These are phyloP conservation scores for Brettanomyces anomalus DNA, from an alignment of 805 yeast species.

Conservation along the genomic window DNA sequence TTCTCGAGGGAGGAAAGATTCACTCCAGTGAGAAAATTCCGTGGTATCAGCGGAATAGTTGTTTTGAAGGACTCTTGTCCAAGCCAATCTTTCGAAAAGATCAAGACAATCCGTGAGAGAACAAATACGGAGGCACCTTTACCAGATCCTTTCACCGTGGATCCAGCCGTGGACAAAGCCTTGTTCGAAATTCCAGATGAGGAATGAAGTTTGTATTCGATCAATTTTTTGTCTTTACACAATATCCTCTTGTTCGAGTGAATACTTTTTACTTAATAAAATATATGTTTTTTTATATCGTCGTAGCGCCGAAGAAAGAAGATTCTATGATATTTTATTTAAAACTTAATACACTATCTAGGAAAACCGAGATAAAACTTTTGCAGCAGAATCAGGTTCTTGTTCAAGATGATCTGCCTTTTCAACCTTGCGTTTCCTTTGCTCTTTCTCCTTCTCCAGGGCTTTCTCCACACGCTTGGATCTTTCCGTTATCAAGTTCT, in stretches of 20 bases:
- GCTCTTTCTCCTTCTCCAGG: slow-evolving; percentile 62
- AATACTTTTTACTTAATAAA: neutral
- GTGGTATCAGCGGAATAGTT: slow-evolving; percentile 60
- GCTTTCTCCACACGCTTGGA: slow-evolving; percentile 68
- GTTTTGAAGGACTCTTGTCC: slow-evolving; percentile 60
- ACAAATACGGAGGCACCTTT: slow-evolving; percentile 66
- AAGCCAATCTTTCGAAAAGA: slow-evolving; percentile 49
- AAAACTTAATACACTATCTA: slow-evolving; percentile 11
- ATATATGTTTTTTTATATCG: neutral
- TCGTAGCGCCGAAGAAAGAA: too few relatives aligned
- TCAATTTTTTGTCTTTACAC: too few relatives aligned
- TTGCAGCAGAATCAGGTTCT: slow-evolving; percentile 43
- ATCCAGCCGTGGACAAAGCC: slow-evolving; percentile 29
- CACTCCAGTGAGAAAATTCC: slow-evolving; percentile 73
- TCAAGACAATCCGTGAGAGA: slow-evolving; percentile 78
- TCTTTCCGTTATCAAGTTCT: slow-evolving; percentile 81
- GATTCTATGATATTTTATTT: neutral
- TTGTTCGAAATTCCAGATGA: slow-evolving; percentile 19
- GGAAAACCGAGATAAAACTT: slow-evolving; percentile 41
- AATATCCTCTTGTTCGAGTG: neutral
- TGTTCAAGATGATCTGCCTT: slow-evolving; percentile 38
- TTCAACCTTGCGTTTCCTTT: slow-evolving; percentile 45
- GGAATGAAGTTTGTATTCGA: too few relatives aligned
- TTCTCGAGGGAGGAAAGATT: slow-evolving; percentile 70
- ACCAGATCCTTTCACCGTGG: slow-evolving; percentile 61